These are phyloP conservation scores for Saccharomyces uvarum DNA, from an alignment of 1,139 yeast genomes.

Conservation along the genomic window DNA sequence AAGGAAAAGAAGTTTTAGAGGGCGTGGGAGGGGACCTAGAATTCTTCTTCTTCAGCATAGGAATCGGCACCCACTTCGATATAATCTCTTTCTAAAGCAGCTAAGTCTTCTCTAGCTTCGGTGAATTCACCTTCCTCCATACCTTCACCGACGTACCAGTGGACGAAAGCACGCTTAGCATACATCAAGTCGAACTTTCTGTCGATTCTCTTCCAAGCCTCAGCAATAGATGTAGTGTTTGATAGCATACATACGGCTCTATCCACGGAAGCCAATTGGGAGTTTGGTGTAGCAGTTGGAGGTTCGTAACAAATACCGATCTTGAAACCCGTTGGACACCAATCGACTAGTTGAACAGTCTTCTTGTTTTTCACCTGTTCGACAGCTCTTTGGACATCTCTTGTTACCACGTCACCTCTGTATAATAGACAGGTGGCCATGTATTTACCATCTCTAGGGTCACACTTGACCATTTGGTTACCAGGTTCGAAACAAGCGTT, in stretches of 20 bases:
- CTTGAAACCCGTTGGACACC: conserved; percentile 99
- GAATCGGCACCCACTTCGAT: conserved; percentile 94
- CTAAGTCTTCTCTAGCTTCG: conserved; percentile 90
- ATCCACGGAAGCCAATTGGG: conserved; percentile 84
- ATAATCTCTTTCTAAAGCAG: conserved; percentile 95
- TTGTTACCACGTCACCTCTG: conserved; percentile 96
- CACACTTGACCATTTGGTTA: conserved; percentile 98
- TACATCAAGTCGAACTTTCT: conserved; percentile 96
- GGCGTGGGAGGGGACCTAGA: not conserved
- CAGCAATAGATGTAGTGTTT: conserved; percentile 96
- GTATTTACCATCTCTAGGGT: conserved; percentile 91
- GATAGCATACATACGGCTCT: conserved; percentile 98
- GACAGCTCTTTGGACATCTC: conserved; percentile 94
- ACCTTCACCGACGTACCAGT: conserved; percentile 98
- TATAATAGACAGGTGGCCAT: conserved; percentile 97
- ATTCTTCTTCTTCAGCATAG: conserved; percentile 54
- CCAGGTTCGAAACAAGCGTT: conserved; percentile 97
- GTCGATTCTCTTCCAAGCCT: conserved; percentile 97
- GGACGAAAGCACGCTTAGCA: conserved; percentile 96
- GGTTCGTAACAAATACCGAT: conserved; percentile 98
- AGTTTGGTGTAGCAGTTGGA: conserved; percentile 82
- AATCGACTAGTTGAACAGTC: conserved; percentile 93
- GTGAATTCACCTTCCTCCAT: conserved; percentile 92
- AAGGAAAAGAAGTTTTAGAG: not conserved
- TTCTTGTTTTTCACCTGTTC: conserved; percentile 88